Conservation (phyloP, 306 rosid genomes). For the Begonia fuchsioides region DNA sequence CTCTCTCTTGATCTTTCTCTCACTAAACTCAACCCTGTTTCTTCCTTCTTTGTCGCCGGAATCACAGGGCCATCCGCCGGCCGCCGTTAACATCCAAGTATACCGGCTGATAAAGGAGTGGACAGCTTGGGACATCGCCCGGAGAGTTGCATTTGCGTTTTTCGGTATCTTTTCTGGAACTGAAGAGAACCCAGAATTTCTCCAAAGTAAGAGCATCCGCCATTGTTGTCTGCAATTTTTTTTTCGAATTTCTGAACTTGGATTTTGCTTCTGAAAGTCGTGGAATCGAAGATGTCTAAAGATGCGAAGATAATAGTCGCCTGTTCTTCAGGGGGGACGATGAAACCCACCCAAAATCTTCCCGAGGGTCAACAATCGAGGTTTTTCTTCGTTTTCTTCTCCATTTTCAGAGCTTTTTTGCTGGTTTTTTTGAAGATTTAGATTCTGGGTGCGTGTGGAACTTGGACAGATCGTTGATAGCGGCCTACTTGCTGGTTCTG, state of each 20-base stretch:
- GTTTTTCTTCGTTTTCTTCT: constrained; percentile 12
- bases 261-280: constrained; percentile 27
- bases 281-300: constrained; percentile 58
- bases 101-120: constrained; percentile 97
- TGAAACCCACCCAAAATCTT: constrained; percentile 85
- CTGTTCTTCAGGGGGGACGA: constrained; percentile 83
- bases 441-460: constrained; percentile 1
- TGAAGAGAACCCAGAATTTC: constrained; percentile 94
- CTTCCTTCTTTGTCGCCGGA: constrained; percentile 1
- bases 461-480: constrained; percentile 70
- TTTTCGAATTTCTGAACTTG: constrained; percentile 7
- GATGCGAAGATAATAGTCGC: constrained; percentile 78
- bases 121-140: constrained; percentile 98
- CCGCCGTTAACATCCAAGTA: constrained; percentile 80
- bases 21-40: not conserved
- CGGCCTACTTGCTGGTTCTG: constrained; percentile 88
- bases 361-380: constrained; percentile 97
- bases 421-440: not conserved
- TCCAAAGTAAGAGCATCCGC: constrained; percentile 27
- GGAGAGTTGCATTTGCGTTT: constrained; percentile 95
- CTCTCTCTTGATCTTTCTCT: too few species aligned
- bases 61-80: constrained; percentile 73
- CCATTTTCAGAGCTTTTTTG: not conserved
- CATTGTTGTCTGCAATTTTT: not conserved
- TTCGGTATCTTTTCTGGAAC: constrained; percentile 93